Evolutionary conservation across 2,329 filamentous ascomycete species (phyloP).

Genomic region (Beauveria bassiana): DNA sequence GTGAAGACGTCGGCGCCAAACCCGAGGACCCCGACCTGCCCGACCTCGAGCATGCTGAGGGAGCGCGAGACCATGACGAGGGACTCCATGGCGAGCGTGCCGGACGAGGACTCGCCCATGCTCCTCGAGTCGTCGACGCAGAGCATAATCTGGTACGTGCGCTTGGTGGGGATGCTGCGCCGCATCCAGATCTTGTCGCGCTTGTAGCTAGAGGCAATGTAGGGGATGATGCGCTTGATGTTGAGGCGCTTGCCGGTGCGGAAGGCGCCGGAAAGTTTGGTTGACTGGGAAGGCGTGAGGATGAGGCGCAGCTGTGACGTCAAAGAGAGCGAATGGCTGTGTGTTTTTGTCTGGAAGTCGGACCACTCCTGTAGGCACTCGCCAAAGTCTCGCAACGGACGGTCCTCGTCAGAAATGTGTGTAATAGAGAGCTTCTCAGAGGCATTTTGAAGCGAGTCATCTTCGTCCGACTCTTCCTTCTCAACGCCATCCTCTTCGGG

Average conservation of each 20-base stretch:
- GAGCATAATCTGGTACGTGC: slow-evolving; percentile 93
- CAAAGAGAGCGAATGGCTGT: slow-evolving; percentile 76
- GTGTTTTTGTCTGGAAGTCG: slow-evolving; percentile 75
- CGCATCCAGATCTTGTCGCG: slow-evolving; percentile 99
- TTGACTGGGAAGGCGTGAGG: slow-evolving; percentile 86
- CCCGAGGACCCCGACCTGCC: slow-evolving; percentile 83
- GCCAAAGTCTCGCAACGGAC: slow-evolving; percentile 39
- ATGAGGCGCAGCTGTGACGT: slow-evolving; percentile 95
- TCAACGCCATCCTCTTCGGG: slow-evolving; percentile 36
- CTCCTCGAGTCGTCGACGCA: slow-evolving; percentile 92
- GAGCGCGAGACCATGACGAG: slow-evolving; percentile 84
- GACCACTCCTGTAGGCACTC: slow-evolving; percentile 72
- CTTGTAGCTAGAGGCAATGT: slow-evolving; percentile 97
- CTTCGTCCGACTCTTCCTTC: slow-evolving; percentile 35
- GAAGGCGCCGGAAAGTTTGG: slow-evolving; percentile 93
- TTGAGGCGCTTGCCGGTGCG: slow-evolving; percentile 96
- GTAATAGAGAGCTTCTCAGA: slow-evolving; percentile 64
- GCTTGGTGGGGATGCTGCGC: slow-evolving; percentile 81
- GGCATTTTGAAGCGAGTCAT: slow-evolving; percentile 41
- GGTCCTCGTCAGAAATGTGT: slow-evolving; percentile 49
- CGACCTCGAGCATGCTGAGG: slow-evolving; percentile 87
- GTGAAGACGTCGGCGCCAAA: slow-evolving; percentile 81
- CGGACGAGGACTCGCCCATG: slow-evolving; percentile 77
- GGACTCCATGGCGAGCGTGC: slow-evolving; percentile 82
- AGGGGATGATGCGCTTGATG: slow-evolving; percentile 98